These are phyloP conservation scores for Nicotiana tomentosiformis DNA, from an alignment of 257 asterid species.

Conservation along the genomic window DNA sequence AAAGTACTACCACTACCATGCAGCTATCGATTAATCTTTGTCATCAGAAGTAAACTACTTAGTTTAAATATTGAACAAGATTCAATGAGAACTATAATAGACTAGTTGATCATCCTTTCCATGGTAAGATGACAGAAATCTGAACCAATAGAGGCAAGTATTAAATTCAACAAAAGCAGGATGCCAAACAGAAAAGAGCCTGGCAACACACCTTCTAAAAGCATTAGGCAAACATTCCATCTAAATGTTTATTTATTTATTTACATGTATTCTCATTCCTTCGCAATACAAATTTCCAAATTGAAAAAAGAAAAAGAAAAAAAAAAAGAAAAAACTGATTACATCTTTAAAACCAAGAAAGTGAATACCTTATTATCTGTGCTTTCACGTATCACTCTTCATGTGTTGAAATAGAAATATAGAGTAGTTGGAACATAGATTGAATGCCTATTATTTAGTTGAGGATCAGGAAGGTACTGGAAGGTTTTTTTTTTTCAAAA, in stretches of 20 bases:
- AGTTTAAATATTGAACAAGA: not conserved
- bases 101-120: not conserved
- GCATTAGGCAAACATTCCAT: not conserved
- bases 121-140: not conserved
- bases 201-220: not conserved
- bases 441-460: not conserved
- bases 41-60: not conserved
- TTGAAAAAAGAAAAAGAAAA: not conserved
- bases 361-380: not conserved
- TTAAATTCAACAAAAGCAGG: not conserved
- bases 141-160: not conserved
- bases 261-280: not conserved
- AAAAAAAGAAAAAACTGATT: not conserved
- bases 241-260: not conserved
- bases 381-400: not conserved
- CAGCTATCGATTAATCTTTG: not conserved
- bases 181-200: not conserved
- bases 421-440: not conserved
- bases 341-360: not conserved
- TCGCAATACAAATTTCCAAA: not conserved
- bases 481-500: not conserved
- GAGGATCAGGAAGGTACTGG: not conserved
- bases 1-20: not conserved
- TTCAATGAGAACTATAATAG: not conserved
- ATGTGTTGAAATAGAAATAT: not conserved